Evolutionary conservation across 2,329 filamentous ascomycete species (phyloP), one percentile per base, ranked within the genome.

Genomic region (Phoma sp.): DNA sequence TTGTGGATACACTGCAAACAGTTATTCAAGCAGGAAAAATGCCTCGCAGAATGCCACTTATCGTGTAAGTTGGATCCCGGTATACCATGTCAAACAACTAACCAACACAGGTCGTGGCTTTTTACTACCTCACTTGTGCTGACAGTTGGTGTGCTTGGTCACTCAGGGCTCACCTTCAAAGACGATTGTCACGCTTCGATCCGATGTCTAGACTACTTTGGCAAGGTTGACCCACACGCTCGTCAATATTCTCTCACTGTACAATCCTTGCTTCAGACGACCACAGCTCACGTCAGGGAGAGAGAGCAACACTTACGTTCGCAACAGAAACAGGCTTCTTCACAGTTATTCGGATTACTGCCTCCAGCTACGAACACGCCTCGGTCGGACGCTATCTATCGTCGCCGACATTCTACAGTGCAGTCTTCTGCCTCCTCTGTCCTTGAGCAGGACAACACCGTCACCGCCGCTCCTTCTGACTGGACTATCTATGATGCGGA

Each of bases 401-500:
- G 45, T 51, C 50, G 22, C 8, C 31, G 24, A 43, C 41, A 47
- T 24, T 48, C 51, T 6, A 48, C 41, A 15, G 46, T 51, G 15
- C 45, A 55, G 15, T 32, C 43, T 1, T 51, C 47, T 27, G 25
- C 35, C 10, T 48, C 55, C 3, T 53, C 58, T 8, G 45, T 55
- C 3, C 32, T 56, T 8, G 41, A 48, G 3, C 58, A 58, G 13
- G 52, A 51, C 8, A 41, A 33, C n/a, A 36, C 43, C 12, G 24
- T 58, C 9, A 41, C 60, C 9, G 27, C 58, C 3, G 55, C 61
- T 27, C 43, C 63, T 19, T 45, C 61, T 17, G 69, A 71, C 31
- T 72, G 69, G 69, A 70, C 62, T 48, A 71, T 72, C 17, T 71
- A 69, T 37, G 69, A 72, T 52, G 64, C 67, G 1, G 68, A 72